These are phyloP conservation scores for Solanum gandarillasii DNA, from an alignment of 257 asterid species.

Conservation along the genomic window DNA sequence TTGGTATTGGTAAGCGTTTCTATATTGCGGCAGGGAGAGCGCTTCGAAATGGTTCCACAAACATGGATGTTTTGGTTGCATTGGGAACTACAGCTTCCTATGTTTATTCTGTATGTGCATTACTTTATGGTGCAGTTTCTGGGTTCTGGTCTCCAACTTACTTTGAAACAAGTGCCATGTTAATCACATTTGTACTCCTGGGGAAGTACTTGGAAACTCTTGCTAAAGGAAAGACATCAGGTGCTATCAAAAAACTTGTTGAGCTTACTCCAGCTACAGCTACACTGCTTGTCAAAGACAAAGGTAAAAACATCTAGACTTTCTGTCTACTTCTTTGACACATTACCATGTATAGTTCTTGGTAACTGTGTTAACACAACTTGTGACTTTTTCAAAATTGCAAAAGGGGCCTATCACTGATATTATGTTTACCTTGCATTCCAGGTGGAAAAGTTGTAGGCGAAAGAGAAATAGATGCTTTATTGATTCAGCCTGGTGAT, in stretches of 20 bases:
- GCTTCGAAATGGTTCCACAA: conserved; percentile 88
- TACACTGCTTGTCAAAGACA: conserved; percentile 54
- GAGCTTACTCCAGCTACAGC: conserved; percentile 97
- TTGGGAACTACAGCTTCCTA: conserved; percentile 97
- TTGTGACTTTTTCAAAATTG: background rate
- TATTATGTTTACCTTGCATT: background rate
- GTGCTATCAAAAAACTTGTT: conserved; percentile 90
- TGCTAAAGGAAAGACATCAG: conserved; percentile 98
- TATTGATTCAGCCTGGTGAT: conserved; percentile 93
- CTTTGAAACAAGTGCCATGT: conserved; percentile 98
- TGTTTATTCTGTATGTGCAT: conserved; percentile 80
- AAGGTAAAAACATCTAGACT: conserved; percentile 28
- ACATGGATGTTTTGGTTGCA: conserved; percentile 97
- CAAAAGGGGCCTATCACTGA: background rate
- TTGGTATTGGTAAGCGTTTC: conserved; percentile 90
- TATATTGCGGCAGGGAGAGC: conserved; percentile 97
- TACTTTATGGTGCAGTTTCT: conserved; percentile 80
- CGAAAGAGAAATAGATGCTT: conserved; percentile 88
- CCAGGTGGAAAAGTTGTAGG: conserved; percentile 77
- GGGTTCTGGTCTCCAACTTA: conserved; percentile 93
- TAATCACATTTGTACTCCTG: conserved; percentile 84
- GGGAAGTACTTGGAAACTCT: conserved; percentile 91
- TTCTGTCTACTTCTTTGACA: background rate
- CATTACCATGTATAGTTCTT: background rate
- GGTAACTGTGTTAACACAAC: background rate